Evolutionary conservation across 345 rosid genomes (phyloP).

Genomic region (Salix exigua): DNA sequence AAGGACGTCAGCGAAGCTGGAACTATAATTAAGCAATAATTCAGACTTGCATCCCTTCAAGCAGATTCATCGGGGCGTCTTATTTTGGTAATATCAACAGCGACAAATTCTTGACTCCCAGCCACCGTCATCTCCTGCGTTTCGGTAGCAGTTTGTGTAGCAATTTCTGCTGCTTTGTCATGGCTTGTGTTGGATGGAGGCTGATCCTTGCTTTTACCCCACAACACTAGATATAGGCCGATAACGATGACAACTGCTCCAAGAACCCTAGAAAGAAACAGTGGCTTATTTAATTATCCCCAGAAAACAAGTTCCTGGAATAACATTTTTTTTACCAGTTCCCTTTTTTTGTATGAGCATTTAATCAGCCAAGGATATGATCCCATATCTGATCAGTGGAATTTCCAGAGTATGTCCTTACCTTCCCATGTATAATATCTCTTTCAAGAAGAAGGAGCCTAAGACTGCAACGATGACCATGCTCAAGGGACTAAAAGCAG

Average conservation of each 20-base stretch:
- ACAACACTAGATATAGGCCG: constrained; percentile 67
- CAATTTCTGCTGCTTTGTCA: background rate
- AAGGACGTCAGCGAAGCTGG: background rate
- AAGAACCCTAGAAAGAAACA: constrained; percentile 35
- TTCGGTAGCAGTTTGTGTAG: background rate
- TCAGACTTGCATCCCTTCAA: background rate
- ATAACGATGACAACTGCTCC: constrained; percentile 62
- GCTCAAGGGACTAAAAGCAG: constrained; percentile 58
- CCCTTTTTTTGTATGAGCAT: background rate
- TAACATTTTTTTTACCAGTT: background rate
- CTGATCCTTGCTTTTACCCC: constrained; percentile 77
- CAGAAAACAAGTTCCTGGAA: background rate
- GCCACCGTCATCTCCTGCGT: background rate
- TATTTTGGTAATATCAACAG: constrained; percentile 13
- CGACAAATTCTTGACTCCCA: background rate
- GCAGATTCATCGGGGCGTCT: background rate
- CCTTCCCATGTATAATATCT: constrained; percentile 52
- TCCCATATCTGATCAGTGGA: background rate
- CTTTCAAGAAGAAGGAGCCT: constrained; percentile 55
- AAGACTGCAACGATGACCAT: constrained; percentile 58
- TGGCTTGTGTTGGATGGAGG: background rate
- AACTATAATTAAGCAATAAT: background rate
- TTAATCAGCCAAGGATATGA: background rate
- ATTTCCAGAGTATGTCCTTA: background rate
- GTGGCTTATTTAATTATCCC: background rate